phyloP scores from a whole-genome alignment of 768 basidiomycete species.

The Podaxis sp. region DNA sequence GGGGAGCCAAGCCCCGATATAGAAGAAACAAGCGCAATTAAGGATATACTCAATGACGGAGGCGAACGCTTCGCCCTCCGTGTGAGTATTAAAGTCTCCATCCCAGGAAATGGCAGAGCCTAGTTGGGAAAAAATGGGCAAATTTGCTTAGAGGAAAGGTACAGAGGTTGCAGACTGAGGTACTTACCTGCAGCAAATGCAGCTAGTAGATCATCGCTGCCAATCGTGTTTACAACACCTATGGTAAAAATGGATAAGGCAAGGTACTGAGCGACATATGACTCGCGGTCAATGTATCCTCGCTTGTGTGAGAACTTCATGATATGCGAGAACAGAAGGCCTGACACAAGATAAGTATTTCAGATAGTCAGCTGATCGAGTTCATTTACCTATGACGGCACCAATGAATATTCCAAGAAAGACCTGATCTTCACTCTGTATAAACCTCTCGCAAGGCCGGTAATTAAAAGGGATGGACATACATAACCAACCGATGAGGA shows the following conservation, averaged over 20 bases:
- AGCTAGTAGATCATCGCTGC: slow-evolving; percentile 82
- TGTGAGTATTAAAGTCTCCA: slow-evolving; percentile 75
- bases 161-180: background rate
- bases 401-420: slow-evolving; percentile 73
- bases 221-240: slow-evolving; percentile 72
- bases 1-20: slow-evolving; percentile 86
- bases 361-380: background rate
- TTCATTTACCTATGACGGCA: slow-evolving; percentile 42
- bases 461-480: slow-evolving; percentile 23
- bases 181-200: slow-evolving; percentile 70
- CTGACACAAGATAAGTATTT: slow-evolving; percentile 29
- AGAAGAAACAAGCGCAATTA: slow-evolving; percentile 79
- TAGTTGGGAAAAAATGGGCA: slow-evolving; percentile 24
- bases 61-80: slow-evolving; percentile 83
- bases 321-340: slow-evolving; percentile 58
- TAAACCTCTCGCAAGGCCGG: background rate
- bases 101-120: slow-evolving; percentile 94
- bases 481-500: slow-evolving; percentile 84
- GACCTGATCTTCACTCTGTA: slow-evolving; percentile 62
- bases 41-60: slow-evolving; percentile 88
- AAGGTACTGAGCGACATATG: slow-evolving; percentile 79
- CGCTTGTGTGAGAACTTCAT: slow-evolving; percentile 50
- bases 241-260: slow-evolving; percentile 65
- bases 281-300: slow-evolving; percentile 46
- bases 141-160: background rate